Evolutionary conservation across 352 stramenopile genomes (phyloP), one percentile per base, ranked within the genome.

Genomic region (Pythium monospermum): DNA sequence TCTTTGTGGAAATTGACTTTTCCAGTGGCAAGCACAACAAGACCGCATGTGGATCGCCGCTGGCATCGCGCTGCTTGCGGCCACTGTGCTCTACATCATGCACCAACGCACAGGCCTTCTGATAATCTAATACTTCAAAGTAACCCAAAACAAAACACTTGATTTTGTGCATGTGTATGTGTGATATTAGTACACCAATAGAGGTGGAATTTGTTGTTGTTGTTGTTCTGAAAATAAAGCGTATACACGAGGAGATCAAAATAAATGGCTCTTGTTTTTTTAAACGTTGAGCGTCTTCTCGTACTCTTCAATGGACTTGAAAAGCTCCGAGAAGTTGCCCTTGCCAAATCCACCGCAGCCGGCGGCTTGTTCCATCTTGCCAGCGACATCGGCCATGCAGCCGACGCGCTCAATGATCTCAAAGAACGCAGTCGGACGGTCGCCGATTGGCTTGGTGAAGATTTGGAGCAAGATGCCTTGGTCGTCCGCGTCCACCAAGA

Each of bases 401-500:
- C 91, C 91, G 18, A 97, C 86, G 36, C 86, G 80, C 66, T 97
- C 86, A 53, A 97, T 97, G 72, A 96, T 95, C 68, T 96, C 87
- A 42, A 96, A 85, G 68, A 96, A 96, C 15, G 93, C 70, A 0
- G 90, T 97, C 4, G 87, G 68, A 31, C 84, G 75, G 55, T 97
- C 87, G 15, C 82, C 75, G 7, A 96, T 49, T 16, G 87, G 84
- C 52, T 95, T 91, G 46, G 87, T 97, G 68, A 97, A 97, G 53
- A 97, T 91, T 71, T 91, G 83, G 45, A 96, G 57, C 39, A 98
- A 56, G 21, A 98, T 89, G 32, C 94, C 92, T 68, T 98, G 86
- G 28, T 98, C 91, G 58, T 98, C 94, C 49, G 94, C 92, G 70
- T 98, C 94, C 6, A 95, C 89, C 18, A 98, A 67, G 50, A 98